phyloP scores from a whole-genome alignment of 140 eudicot genomes.

The Flaveria floridana region DNA sequence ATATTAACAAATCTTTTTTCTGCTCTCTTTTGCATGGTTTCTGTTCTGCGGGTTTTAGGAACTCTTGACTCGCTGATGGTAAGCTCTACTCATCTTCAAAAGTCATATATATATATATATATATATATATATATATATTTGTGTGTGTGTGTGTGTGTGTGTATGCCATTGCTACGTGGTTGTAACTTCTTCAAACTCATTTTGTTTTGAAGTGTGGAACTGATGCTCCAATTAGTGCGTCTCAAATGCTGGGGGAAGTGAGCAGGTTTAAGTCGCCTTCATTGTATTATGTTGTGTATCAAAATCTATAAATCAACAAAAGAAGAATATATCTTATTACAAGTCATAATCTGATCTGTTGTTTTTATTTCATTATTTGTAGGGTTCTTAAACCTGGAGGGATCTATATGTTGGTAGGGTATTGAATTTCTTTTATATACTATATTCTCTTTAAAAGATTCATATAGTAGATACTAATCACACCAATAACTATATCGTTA shows the following conservation, averaged over 20 bases:
- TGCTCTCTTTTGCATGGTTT: conserved; percentile 32
- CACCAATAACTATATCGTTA: conserved; percentile 16
- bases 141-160: neutral
- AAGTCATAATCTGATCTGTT: neutral
- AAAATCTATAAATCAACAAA: neutral
- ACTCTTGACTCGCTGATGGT: conserved; percentile 97
- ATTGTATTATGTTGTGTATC: neutral
- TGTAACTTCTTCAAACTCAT: conserved; percentile 29
- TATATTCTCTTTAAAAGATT: neutral
- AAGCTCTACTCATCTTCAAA: conserved; percentile 28
- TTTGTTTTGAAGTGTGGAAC: conserved; percentile 73
- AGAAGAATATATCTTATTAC: conserved; percentile 7
- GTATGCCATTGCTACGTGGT: conserved; percentile 4
- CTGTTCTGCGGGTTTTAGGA: conserved; percentile 57
- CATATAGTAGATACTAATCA: conserved; percentile 4
- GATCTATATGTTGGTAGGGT: conserved; percentile 81
- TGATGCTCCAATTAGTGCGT: conserved; percentile 77
- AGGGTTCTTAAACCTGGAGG: conserved; percentile 98
- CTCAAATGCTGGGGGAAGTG: conserved; percentile 98
- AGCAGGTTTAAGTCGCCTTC: conserved; percentile 64
- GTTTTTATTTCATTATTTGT: conserved; percentile 35
- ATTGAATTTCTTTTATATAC: conserved; percentile 17
- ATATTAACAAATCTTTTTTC: conserved; percentile 28
- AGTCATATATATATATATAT: neutral
- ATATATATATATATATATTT: too few relatives aligned